Conservation (phyloP, 768 basidiomycete genomes). For the Tremella fuciformis region DNA sequence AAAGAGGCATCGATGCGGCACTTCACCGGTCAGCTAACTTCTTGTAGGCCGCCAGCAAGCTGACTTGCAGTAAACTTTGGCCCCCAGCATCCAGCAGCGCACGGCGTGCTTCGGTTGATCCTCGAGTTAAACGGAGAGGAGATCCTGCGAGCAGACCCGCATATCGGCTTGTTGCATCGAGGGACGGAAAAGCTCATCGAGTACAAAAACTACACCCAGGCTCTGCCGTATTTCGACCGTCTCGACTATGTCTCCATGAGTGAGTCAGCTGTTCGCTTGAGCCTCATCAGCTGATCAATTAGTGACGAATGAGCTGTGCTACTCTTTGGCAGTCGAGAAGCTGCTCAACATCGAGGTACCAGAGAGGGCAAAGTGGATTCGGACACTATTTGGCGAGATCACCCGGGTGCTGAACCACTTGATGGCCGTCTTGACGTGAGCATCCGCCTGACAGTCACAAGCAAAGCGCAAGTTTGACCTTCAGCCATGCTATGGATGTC, state of each 20-base stretch:
- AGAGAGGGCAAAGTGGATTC: slow-evolving; percentile 96
- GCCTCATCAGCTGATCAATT: background rate
- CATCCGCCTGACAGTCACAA: background rate
- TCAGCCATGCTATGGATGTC: slow-evolving; percentile 60
- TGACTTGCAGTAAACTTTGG: slow-evolving; percentile 79
- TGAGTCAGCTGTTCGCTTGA: slow-evolving; percentile 54
- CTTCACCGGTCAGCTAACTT: slow-evolving; percentile 70
- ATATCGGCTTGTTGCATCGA: slow-evolving; percentile 92
- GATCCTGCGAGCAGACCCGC: slow-evolving; percentile 56
- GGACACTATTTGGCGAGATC: slow-evolving; percentile 94
- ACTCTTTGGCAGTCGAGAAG: slow-evolving; percentile 96
- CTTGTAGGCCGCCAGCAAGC: slow-evolving; percentile 4
- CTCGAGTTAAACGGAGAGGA: slow-evolving; percentile 91
- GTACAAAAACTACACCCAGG: slow-evolving; percentile 97
- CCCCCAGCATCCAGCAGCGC: slow-evolving; percentile 97
- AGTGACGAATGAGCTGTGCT: slow-evolving; percentile 99
- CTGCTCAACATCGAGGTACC: slow-evolving; percentile 95
- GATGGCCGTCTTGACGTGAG: slow-evolving; percentile 84
- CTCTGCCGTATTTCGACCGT: slow-evolving; percentile 96
- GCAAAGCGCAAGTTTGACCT: background rate
- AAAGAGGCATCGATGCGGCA: slow-evolving; percentile 82
- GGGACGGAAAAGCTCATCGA: slow-evolving; percentile 99
- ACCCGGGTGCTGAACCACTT: slow-evolving; percentile 94
- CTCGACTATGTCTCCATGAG: slow-evolving; percentile 99
- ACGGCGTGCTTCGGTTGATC: slow-evolving; percentile 96